phyloP scores from a whole-genome alignment of 331 rosid species.

The Quercus phellos region DNA sequence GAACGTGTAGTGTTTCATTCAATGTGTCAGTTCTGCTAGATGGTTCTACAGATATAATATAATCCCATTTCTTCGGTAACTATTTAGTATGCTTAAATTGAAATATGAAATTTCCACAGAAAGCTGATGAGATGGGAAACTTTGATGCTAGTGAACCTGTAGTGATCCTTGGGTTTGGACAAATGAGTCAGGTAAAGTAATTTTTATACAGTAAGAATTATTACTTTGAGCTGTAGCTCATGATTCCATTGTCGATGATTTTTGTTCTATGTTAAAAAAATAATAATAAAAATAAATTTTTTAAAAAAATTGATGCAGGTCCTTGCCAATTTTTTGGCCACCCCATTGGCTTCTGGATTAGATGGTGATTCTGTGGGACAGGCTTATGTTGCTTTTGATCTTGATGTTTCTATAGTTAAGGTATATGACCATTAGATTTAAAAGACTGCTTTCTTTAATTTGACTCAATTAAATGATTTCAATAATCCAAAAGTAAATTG shows the following conservation, averaged over 20 bases:
- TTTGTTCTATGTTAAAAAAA: too few relatives aligned
- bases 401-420: slow-evolving; percentile 84
- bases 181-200: slow-evolving; percentile 85
- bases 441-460: background rate
- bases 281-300: too few relatives aligned
- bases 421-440: slow-evolving; percentile 31
- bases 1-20: background rate
- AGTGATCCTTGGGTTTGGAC: slow-evolving; percentile 95
- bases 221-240: slow-evolving; percentile 13
- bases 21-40: background rate
- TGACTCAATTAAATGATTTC: background rate
- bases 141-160: slow-evolving; percentile 72
- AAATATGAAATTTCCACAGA: slow-evolving; percentile 38
- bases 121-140: slow-evolving; percentile 49
- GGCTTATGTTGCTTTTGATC: slow-evolving; percentile 85
- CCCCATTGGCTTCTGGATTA: slow-evolving; percentile 72
- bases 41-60: background rate
- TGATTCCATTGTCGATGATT: background rate
- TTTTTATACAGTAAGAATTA: slow-evolving; percentile 15
- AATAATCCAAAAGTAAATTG: background rate
- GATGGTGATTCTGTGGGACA: slow-evolving; percentile 54
- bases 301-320: slow-evolving; percentile 39
- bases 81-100: slow-evolving; percentile 15
- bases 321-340: slow-evolving; percentile 85
- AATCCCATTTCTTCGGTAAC: background rate